Conservation (phyloP, 2,329 filamentous ascomycete genomes). For the Xylariomycetidae sp. region DNA sequence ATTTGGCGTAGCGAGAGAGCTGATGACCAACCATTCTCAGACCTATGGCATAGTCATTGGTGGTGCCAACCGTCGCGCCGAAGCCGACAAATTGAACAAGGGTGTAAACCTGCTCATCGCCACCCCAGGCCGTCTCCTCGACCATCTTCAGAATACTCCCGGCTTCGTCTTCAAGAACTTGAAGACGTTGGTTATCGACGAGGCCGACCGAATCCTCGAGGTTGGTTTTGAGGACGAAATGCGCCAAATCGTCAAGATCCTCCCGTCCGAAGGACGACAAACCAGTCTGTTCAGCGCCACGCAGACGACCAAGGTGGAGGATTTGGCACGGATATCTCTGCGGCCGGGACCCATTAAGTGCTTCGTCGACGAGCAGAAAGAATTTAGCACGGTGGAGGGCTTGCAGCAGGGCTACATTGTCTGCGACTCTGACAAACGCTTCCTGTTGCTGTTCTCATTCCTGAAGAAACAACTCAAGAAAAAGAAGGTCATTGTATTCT, state of each 20-base stretch:
- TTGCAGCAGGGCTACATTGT: conserved; percentile 90
- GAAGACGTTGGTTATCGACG: conserved; percentile 91
- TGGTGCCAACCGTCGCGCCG: conserved; percentile 73
- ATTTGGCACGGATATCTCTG: conserved; percentile 89
- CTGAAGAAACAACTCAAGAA: conserved; percentile 89
- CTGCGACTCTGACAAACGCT: conserved; percentile 52
- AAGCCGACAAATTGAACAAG: conserved; percentile 90
- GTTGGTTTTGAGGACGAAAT: conserved; percentile 99
- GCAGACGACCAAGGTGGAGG: conserved; percentile 97
- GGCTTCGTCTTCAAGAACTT: conserved; percentile 57
- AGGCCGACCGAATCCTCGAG: conserved; percentile 94
- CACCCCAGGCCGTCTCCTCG: conserved; percentile 85
- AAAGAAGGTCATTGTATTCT: conserved; percentile 91
- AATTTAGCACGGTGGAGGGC: conserved; percentile 87
- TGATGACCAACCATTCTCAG: conserved; percentile 69
- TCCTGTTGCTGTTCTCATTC: conserved; percentile 89
- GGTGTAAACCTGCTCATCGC: conserved; percentile 93
- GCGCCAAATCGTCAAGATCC: conserved; percentile 90
- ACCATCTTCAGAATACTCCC: conserved; percentile 89
- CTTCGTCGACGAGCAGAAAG: conserved; percentile 78
- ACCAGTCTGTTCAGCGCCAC: conserved; percentile 99
- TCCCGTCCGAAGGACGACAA: conserved; percentile 81
- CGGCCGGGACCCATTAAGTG: conserved; percentile 85
- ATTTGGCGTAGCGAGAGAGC: conserved; percentile 87
- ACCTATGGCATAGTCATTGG: conserved; percentile 96